Conservation (phyloP, 2,329 filamentous ascomycete species). For the Colletotrichum sp. region DNA sequence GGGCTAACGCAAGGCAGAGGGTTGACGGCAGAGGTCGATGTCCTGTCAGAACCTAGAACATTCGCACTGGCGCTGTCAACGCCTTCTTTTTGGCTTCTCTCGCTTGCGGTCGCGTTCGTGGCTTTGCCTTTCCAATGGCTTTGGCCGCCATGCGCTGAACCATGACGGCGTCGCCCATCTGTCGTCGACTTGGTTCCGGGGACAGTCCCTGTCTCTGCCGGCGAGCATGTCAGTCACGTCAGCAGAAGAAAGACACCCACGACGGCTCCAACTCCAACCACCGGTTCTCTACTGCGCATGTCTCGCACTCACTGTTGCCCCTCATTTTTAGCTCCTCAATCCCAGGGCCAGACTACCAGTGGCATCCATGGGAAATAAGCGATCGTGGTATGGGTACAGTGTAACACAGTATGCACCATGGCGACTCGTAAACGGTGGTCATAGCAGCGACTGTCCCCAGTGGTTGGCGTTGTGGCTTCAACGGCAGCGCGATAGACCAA, state of each 20-base stretch:
- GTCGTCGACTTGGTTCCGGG: not conserved
- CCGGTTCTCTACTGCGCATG: not conserved
- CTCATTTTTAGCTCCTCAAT: constrained; percentile 9
- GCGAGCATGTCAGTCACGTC: not conserved
- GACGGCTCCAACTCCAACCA: not conserved
- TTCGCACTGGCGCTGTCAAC: constrained; percentile 8
- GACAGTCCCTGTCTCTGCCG: not conserved
- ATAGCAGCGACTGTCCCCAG: not conserved
- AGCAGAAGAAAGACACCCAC: not conserved
- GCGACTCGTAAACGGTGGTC: not conserved
- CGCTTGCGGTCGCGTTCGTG: not conserved
- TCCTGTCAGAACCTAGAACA: constrained; percentile 8
- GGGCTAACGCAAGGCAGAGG: constrained; percentile 11
- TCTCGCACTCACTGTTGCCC: not conserved
- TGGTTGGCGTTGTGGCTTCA: not conserved
- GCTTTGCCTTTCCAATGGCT: not conserved
- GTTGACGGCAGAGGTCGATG: not conserved
- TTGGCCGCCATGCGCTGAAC: not conserved
- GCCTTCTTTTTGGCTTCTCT: not conserved
- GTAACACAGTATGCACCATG: not conserved
- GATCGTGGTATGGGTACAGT: not conserved
- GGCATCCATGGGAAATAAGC: constrained; percentile 8
- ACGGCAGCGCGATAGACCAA: not conserved
- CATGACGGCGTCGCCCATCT: not conserved
- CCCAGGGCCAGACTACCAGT: not conserved